Evolutionary conservation across 768 basidiomycete genomes (phyloP), one percentile per base, ranked within the genome.

Genomic region (Rhodotorula sphaerocarpa): DNA sequence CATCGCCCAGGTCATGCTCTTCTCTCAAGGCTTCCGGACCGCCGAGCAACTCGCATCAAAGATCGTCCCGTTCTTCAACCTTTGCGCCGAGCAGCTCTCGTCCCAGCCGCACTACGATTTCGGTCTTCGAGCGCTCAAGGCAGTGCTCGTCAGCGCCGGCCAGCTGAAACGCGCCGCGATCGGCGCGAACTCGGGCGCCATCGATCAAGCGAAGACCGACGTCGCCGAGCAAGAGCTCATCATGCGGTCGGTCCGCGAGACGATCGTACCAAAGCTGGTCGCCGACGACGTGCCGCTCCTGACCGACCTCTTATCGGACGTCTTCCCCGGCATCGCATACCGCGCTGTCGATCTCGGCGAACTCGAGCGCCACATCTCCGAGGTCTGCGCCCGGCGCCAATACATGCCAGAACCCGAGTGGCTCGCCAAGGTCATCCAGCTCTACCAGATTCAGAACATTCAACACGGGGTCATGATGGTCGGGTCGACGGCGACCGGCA

Each of bases 381-480:
- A 86, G 70, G 88, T 96, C 61, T 96, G 93, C 76, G 76, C 78
- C 11, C 90, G 95, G 75, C 84, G 84, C 43, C 85, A 90, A 39
- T 79, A 97, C n/a, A 81, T 90, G 28, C 78, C 84, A 51, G 89
- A 90, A 25, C 88, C 92, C 50, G 81, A 82, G 39, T 99, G 95
- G 93, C 81, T 91, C 55, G 82, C 84, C 70, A 99, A 99, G 79
- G 93, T 96, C 61, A 80, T 99, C 20, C 95, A 99, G 74, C 81
- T 99, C 7, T 97, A 96, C 75, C 95, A 97, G 75, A 97, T 99
- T 62, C 95, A 99, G 77, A 96, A 91, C 78, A 99, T 97, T 66
- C 93, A 97, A 70, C 95, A 99, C 75, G 95, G 95, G 76, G 80
- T 99, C 45, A 97, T 99, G 95, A 95, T 99, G 90, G 95, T 99